Percentiles rank a stretch among this genome's conserved stretches.
phyloP scores from a whole-genome alignment of 140 eudicot genomes.

The Cichorium intybus region DNA sequence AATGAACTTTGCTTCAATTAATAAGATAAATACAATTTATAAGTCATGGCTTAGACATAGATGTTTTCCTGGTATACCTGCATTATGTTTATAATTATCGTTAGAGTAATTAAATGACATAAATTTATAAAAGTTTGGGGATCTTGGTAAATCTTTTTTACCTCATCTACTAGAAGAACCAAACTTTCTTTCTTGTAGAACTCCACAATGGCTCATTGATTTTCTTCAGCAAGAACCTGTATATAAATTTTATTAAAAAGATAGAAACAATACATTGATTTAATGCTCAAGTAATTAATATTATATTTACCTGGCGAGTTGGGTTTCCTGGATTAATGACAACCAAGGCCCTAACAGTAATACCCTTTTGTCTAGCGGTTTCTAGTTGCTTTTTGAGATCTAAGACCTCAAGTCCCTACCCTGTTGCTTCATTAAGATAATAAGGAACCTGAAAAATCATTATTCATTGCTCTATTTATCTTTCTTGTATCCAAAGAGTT shows the following conservation, averaged over 20 bases:
- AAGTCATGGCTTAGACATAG: too few relatives aligned
- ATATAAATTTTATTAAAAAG: not conserved
- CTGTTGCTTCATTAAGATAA: conserved; percentile 95
- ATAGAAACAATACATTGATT: not conserved
- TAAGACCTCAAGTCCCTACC: conserved; percentile 91
- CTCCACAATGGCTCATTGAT: conserved; percentile 62
- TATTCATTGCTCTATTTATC: not conserved
- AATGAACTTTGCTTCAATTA: too few relatives aligned
- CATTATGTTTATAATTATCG: not conserved
- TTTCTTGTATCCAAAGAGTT: not conserved
- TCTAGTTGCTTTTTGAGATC: conserved; percentile 86
- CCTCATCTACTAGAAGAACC: conserved; percentile 81
- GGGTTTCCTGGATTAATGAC: conserved; percentile 99
- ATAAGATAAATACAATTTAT: too few relatives aligned
- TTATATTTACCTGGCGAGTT: conserved; percentile 73
- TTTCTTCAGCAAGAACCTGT: conserved; percentile 65
- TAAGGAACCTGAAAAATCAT: conserved; percentile 76
- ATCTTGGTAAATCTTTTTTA: conserved; percentile 2
- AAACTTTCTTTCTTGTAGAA: conserved; percentile 65
- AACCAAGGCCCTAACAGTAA: conserved; percentile 81
- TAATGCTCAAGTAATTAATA: not conserved
- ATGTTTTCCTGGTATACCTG: conserved; percentile 95
- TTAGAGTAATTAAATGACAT: too few relatives aligned
- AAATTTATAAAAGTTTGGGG: too few relatives aligned
- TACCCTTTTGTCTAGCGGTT: conserved; percentile 76